Base-by-base conservation (phyloP, 768 basidiomycete species). In the Leucosporidium creatinivorum region DNA sequence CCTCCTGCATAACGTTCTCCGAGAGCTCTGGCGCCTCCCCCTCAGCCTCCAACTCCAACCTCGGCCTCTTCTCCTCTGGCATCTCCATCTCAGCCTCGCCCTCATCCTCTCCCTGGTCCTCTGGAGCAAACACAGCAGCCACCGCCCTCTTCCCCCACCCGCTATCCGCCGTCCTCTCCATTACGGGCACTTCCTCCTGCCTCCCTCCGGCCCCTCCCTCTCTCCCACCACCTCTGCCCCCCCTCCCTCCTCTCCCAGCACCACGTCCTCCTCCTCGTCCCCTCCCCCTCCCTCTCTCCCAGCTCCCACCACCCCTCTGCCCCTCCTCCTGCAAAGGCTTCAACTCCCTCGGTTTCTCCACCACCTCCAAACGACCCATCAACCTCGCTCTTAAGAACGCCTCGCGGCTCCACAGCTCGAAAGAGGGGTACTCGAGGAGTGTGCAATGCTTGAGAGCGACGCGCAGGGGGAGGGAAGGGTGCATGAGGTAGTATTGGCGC, bases 341-440 rank as follows among this genome's bases (percentile, higher is more conserved):
- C 7, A 51, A 30, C 30, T 39, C 39, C 10, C 1, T 12, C 21
- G 66, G 70, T 49, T 66, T 62, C 23, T 60, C 63, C 19, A 62
- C 63, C 3, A 71, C 56, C 39, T 60, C n/a, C 31, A 71, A 5
- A 5, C 52, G 44, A 7, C 70, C 70, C 30, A 59, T 36, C 13
- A 55, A n/a, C 23, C 62, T n/a, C 36, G 68, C 67, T 9, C 59
- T 52, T 17, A 63, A 25, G 70, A 72, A 66, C 13, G 67, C 17
- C 50, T 66, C 67, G 19, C 65, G 54, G 10, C 67, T 58, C 71
- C 71, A 73, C 0, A 73, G 21, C 48, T 73, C 71, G 52, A 73
- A 66, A 18, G 44, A 26, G 8, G 71, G 71, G 25, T 19, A 54
- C 31, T 73, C 71, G 61, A 73, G 68, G 25, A 73, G 7, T 1